phyloP scores from a whole-genome alignment of 345 rosid species.

The Salix viminalis region DNA sequence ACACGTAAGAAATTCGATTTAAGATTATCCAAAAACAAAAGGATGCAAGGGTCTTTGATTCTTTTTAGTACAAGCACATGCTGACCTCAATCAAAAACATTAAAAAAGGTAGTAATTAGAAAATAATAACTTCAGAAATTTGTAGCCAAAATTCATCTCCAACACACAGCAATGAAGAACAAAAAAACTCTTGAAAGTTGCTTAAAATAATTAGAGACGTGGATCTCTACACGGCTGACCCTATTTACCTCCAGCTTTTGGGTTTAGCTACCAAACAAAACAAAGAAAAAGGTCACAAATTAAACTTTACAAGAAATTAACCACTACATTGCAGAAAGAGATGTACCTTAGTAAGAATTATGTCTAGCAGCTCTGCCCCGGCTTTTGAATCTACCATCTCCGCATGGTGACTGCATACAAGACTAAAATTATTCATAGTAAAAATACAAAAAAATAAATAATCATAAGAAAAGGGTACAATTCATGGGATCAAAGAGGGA shows the following conservation, averaged over 20 bases:
- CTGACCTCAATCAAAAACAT: not conserved
- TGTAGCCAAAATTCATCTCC: not conserved
- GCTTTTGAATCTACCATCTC: constrained; percentile 50
- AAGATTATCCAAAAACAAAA: not conserved
- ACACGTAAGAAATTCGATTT: not conserved
- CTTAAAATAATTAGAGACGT: not conserved
- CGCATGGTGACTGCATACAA: constrained; percentile 24
- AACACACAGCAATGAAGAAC: not conserved
- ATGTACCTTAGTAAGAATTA: constrained; percentile 50
- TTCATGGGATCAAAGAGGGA: too few species aligned
- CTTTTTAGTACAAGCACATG: not conserved
- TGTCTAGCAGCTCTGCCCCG: constrained; percentile 63
- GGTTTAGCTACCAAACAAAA: too few species aligned
- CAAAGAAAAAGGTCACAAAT: too few species aligned
- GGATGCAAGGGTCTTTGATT: not conserved
- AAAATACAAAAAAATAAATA: not conserved
- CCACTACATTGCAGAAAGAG: not conserved
- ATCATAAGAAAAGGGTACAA: not conserved
- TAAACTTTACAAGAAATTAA: too few species aligned
- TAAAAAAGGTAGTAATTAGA: not conserved
- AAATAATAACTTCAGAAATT: not conserved
- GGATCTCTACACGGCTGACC: not conserved
- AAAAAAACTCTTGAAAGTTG: not conserved
- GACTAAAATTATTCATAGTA: not conserved
- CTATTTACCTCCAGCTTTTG: too few species aligned